phyloP scores from a whole-genome alignment of 371 early-diverging fungal species.

The Neoconidiobolus thromboides region DNA sequence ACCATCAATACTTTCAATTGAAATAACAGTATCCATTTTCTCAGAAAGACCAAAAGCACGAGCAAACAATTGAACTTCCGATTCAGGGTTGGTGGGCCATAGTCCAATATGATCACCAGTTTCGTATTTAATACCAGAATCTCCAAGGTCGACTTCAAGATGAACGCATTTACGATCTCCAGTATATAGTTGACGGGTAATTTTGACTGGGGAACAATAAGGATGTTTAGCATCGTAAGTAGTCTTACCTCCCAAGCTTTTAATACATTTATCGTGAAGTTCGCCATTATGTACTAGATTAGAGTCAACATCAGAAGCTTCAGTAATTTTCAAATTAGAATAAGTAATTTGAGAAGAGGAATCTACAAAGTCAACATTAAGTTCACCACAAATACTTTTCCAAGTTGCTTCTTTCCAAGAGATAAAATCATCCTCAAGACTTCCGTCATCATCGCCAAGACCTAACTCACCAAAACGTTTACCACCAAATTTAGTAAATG shows the following conservation, averaged over 20 bases:
- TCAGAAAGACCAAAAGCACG: constrained; percentile 34
- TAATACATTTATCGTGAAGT: constrained; percentile 20
- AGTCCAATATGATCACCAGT: constrained; percentile 94
- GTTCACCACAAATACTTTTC: constrained; percentile 49
- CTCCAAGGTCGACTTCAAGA: constrained; percentile 71
- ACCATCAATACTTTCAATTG: constrained; percentile 35
- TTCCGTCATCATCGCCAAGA: constrained; percentile 91
- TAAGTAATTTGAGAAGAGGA: constrained; percentile 11
- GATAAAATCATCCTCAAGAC: constrained; percentile 86
- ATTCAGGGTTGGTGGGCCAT: constrained; percentile 69
- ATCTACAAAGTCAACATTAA: constrained; percentile 13
- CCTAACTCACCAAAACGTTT: constrained; percentile 60
- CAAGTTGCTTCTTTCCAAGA: constrained; percentile 78
- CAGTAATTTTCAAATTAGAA: constrained; percentile 18
- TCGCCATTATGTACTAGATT: constrained; percentile 37
- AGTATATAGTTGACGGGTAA: constrained; percentile 40
- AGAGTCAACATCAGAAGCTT: constrained; percentile 17
- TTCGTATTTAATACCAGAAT: constrained; percentile 58
- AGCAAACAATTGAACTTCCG: constrained; percentile 45
- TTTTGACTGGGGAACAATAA: constrained; percentile 36
- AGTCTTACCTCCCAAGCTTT: background rate
- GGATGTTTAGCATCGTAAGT: constrained; percentile 63
- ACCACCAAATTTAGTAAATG: constrained; percentile 49
- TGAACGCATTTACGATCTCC: constrained; percentile 72
- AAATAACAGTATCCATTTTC: constrained; percentile 40